Conservation (phyloP, 1,284 basidiomycete genomes). For the Mrakiaceae sp. region DNA sequence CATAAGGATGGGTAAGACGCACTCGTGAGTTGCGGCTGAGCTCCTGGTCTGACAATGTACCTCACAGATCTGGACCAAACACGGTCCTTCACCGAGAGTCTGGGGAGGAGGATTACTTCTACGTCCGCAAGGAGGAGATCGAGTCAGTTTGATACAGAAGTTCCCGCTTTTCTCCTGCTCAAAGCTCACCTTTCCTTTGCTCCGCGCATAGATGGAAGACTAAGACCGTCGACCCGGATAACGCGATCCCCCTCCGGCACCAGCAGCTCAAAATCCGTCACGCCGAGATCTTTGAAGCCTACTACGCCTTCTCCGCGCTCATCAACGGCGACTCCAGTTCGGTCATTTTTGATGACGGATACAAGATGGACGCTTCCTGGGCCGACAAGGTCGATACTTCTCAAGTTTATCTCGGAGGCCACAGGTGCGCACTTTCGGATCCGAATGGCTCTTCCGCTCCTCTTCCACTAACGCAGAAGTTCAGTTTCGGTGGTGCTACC, state of each 20-base stretch:
- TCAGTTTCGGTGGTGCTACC: slow-evolving; percentile 11
- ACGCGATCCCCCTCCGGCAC: slow-evolving; percentile 12
- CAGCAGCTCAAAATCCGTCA: slow-evolving; percentile 8
- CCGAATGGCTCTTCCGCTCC: background rate
- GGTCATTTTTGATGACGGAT: background rate
- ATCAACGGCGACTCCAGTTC: background rate
- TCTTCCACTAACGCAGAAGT: background rate
- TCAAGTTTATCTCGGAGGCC: slow-evolving; percentile 1
- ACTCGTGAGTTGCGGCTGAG: too few relatives aligned
- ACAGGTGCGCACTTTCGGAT: background rate
- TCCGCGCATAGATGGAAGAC: too few relatives aligned
- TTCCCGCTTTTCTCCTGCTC: background rate
- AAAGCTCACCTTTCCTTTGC: too few relatives aligned
- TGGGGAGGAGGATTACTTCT: background rate
- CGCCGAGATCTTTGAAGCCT: slow-evolving; percentile 9
- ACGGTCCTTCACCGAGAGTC: background rate
- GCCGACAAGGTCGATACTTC: background rate
- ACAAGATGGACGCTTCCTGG: background rate
- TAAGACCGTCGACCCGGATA: background rate
- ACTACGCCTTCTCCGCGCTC: background rate
- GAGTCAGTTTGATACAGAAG: background rate
- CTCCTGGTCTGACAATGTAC: too few relatives aligned
- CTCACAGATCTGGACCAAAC: background rate
- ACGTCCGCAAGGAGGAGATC: slow-evolving; percentile 13
- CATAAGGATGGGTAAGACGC: slow-evolving; percentile 4